Evolutionary conservation across 2,329 filamentous ascomycete species (phyloP).

Genomic region (Biscogniauxia marginata): DNA sequence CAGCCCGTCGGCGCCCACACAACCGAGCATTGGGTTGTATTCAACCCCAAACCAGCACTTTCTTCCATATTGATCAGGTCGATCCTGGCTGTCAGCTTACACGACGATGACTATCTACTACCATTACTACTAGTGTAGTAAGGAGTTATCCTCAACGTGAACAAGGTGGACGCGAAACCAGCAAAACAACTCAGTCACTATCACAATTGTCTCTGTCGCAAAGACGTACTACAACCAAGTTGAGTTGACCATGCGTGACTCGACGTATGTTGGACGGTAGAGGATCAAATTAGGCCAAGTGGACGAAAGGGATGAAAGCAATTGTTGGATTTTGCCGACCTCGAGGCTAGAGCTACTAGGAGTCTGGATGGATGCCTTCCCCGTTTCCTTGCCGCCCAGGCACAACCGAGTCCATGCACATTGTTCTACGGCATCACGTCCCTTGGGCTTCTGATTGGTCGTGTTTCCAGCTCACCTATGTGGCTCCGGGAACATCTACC

Average conservation of each 20-base stretch:
- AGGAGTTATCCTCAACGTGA: too few species aligned
- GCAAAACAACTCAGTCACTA: too few species aligned
- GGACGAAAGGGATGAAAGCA: background rate
- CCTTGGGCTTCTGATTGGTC: slow-evolving; percentile 38
- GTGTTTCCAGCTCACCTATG: slow-evolving; percentile 21
- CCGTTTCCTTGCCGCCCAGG: slow-evolving; percentile 43
- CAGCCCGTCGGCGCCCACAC: slow-evolving; percentile 11
- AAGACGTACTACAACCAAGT: too few species aligned
- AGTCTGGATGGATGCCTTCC: background rate
- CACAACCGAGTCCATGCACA: slow-evolving; percentile 36
- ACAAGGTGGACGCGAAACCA: too few species aligned
- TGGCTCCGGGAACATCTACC: slow-evolving; percentile 26
- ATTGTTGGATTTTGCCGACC: background rate
- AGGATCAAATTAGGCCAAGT: background rate
- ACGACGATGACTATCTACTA: background rate
- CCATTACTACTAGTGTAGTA: background rate
- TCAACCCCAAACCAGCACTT: slow-evolving; percentile 17
- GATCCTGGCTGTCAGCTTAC: slow-evolving; percentile 10
- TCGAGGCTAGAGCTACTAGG: background rate
- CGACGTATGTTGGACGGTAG: too few species aligned
- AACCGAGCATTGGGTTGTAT: slow-evolving; percentile 18
- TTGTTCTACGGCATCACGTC: slow-evolving; percentile 41
- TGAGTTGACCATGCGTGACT: too few species aligned
- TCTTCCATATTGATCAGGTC: slow-evolving; percentile 16
- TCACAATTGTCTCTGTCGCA: too few species aligned